A percentile compares a stretch with the other conserved stretches of the same genome.
Evolutionary conservation across 1,284 basidiomycete genomes (phyloP).

Genomic region (Cryptococcus maquisensis): DNA sequence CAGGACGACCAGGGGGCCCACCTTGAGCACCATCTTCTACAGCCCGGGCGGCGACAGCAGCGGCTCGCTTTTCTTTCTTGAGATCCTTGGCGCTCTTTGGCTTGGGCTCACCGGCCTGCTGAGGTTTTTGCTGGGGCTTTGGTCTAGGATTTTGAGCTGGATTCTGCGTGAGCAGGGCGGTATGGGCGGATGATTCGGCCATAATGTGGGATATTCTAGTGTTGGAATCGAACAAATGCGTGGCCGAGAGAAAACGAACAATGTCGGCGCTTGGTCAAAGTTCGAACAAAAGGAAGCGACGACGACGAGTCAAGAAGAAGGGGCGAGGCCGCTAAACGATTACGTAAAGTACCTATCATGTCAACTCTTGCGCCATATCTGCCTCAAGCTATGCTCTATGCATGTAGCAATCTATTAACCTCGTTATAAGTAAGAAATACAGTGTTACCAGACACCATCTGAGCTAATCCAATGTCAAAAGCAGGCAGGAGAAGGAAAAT

Average conservation of each 20-base stretch:
- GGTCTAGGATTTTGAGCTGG: no score
- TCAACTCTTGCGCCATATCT: no score
- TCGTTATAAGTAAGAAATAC: neutral
- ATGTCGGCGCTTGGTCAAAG: no score
- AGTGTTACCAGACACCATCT: neutral
- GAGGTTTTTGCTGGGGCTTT: neutral
- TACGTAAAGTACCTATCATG: neutral
- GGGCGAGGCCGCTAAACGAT: no score
- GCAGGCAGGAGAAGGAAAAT: no score
- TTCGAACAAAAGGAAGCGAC: no score
- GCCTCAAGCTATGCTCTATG: neutral
- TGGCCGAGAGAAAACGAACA: no score
- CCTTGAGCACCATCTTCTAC: neutral
- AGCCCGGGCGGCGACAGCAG: slow-evolving; percentile 38
- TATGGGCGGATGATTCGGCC: no score
- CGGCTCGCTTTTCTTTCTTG: slow-evolving; percentile 48
- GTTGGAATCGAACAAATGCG: neutral
- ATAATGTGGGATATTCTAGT: no score
- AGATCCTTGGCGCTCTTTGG: slow-evolving; percentile 42
- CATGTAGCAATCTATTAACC: neutral
- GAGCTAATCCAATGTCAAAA: neutral
- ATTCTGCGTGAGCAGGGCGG: no score
- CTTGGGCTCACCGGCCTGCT: slow-evolving; percentile 13
- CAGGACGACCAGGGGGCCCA: neutral
- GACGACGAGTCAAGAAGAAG: no score